These are phyloP conservation scores for Ophiosphaerella korrae DNA, from an alignment of 2,329 filamentous ascomycete species.

Conservation along the genomic window DNA sequence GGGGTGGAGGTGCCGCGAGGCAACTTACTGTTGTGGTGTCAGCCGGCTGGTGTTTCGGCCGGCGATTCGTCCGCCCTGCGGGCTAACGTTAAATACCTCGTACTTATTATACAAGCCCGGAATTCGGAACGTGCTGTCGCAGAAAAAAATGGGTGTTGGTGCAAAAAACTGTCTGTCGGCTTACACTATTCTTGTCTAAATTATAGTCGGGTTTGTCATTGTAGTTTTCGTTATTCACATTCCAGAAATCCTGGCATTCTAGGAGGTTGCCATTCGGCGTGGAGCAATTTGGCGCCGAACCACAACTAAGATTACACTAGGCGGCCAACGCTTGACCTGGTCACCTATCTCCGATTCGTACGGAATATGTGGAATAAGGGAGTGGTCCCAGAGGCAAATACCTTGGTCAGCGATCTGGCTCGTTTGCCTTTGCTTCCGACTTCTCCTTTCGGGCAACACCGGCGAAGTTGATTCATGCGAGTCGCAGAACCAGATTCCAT, in stretches of 20 bases:
- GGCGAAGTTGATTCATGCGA: neutral
- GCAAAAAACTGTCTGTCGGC: neutral
- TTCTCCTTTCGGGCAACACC: slow-evolving; percentile 16
- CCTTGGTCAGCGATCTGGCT: slow-evolving; percentile 1
- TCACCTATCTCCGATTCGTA: slow-evolving; percentile 23
- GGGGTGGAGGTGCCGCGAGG: slow-evolving; percentile 32
- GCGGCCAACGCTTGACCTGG: slow-evolving; percentile 14
- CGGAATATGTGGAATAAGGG: slow-evolving; percentile 12
- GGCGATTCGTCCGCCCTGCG: slow-evolving; percentile 33
- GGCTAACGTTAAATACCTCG: slow-evolving; percentile 9
- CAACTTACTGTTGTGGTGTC: slow-evolving; percentile 30
- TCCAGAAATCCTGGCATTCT: too few species aligned
- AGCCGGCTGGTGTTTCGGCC: slow-evolving; percentile 27
- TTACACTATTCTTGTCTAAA: neutral
- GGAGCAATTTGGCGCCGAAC: slow-evolving; percentile 6
- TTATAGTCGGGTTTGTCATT: neutral
- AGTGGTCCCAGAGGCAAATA: neutral
- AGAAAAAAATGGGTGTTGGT: too few species aligned
- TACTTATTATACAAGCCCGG: slow-evolving; percentile 2
- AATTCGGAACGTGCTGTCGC: neutral
- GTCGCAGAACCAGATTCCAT: too few species aligned
- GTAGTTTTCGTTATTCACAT: too few species aligned
- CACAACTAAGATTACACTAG: neutral
- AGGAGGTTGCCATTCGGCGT: neutral
- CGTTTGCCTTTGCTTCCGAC: slow-evolving; percentile 7